Conservation (phyloP, 129 eudicot genomes). For the Flaveria ramosissima region DNA sequence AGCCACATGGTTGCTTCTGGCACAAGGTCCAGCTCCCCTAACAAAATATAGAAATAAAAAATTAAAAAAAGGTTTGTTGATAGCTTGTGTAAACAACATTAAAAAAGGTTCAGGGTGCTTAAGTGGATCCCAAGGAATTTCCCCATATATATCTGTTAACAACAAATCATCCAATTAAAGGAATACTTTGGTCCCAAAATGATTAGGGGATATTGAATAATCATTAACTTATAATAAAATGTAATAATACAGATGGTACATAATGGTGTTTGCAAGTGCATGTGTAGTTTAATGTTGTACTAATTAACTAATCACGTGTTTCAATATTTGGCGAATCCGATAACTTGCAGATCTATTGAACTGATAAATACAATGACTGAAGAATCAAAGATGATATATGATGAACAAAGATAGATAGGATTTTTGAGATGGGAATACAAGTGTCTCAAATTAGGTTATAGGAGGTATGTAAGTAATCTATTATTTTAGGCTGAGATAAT, state of each 20-base stretch:
- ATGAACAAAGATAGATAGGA: too few species aligned
- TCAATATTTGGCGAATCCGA: too few species aligned
- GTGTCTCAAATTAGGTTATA: too few species aligned
- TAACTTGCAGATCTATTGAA: too few species aligned
- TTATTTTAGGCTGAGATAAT: too few species aligned
- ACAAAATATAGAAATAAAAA: neutral
- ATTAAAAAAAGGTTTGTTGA: slow-evolving; percentile 7
- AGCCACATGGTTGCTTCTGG: slow-evolving; percentile 93
- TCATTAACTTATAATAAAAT: neutral
- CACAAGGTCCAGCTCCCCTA: slow-evolving; percentile 90
- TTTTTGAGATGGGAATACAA: too few species aligned
- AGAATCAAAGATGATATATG: too few species aligned
- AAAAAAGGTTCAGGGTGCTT: slow-evolving; percentile 1
- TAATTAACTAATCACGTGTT: too few species aligned
- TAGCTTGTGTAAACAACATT: neutral
- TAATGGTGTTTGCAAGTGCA: slow-evolving; percentile 5
- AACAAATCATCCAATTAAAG: too few species aligned
- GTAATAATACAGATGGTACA: neutral
- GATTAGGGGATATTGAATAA: neutral
- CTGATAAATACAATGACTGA: too few species aligned
- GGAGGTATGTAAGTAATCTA: too few species aligned
- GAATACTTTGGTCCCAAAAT: too few species aligned
- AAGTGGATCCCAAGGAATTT: neutral
- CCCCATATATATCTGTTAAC: neutral
- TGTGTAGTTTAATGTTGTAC: neutral